A percentile compares a stretch with the other conserved stretches of the same genome.
phyloP scores from a whole-genome alignment of 805 yeast species.

The Candida koratica region DNA sequence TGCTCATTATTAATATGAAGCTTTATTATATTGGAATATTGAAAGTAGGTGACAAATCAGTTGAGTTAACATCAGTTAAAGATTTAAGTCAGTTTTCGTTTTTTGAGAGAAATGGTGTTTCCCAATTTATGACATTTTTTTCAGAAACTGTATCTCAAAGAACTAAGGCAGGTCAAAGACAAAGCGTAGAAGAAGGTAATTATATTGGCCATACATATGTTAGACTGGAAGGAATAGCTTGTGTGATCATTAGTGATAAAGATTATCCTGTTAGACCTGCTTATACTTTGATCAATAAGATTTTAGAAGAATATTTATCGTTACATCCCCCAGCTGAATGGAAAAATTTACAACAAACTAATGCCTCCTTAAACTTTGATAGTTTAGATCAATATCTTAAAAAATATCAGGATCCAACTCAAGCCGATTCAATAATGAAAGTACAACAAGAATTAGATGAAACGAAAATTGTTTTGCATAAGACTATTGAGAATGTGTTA shows the following conservation, averaged over 20 bases:
- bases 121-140: conserved; percentile 93
- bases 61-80: conserved; percentile 74
- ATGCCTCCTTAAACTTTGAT: conserved; percentile 47
- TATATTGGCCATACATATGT: conserved; percentile 91
- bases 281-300: conserved; percentile 83
- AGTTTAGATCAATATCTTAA: conserved; percentile 65
- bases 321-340: conserved; percentile 75
- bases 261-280: conserved; percentile 98
- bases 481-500: conserved; percentile 89
- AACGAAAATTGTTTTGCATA: conserved; percentile 92
- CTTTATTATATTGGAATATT: conserved; percentile 86
- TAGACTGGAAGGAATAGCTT: conserved; percentile 85
- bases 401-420: conserved; percentile 93
- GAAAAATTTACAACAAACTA: conserved; percentile 46
- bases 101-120: conserved; percentile 77
- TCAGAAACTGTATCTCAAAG: conserved; percentile 86
- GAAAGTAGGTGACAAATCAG: conserved; percentile 59
- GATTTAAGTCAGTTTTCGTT: conserved; percentile 85
- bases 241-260: conserved; percentile 87
- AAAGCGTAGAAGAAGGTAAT: conserved; percentile 85
- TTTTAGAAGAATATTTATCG: conserved; percentile 84
- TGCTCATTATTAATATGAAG: conserved; percentile 56
- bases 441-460: conserved; percentile 98
- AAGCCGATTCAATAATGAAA: conserved; percentile 94
- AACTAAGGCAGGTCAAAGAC: conserved; percentile 87